Evolutionary conservation across 2,329 filamentous ascomycete species (phyloP), one percentile per base, ranked within the genome.

Genomic region (Colletotrichum horii): DNA sequence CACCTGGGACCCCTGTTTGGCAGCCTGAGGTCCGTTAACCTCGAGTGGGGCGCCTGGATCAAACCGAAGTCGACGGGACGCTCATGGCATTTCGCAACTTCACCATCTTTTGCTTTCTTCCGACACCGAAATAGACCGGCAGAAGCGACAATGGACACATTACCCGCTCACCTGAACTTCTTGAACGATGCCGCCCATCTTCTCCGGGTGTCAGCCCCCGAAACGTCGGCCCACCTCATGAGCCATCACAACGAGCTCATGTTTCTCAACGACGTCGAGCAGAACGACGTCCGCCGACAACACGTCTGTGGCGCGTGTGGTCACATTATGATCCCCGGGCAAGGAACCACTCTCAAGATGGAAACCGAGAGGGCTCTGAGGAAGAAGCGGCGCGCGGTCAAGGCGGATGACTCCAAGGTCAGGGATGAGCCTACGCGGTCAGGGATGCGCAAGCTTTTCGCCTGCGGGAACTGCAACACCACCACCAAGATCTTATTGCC

Each of bases 101-200:
- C 32, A 34, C 26, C 32, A 26, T 62, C 36, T 16, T 36, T 43
- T 22, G 30, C 30, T 38, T 43, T 60, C 69, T 34, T 52, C 19
- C 14, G 34, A 26, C 16, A 15, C 16, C 61, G n/a, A 64, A 32
- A 24, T 14, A 56, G 16, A 8, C 36, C 38, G 16, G 2, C 7
- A 34, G 19, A 30, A 34, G 14, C 14, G 30, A 56, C 12, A 22
- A 76, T 76, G 74, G 74, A 76, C 26, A 30, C 19, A 1, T 62
- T 75, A 14, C 66, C 72, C 12, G 36, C 36, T 26, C 71, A 77
- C 60, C 72, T 88, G 56, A 80, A 80, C 14, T 92, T 88, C 76
- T 86, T 93, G 4, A 90, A 88, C 14, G 88, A 93, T 80, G 90
- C 91, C 2, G 90, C 91, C 3, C 89, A 93, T 83, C 82, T 93